Conservation (phyloP, 2,329 filamentous ascomycete species). For the Aspergillus amoenus region DNA sequence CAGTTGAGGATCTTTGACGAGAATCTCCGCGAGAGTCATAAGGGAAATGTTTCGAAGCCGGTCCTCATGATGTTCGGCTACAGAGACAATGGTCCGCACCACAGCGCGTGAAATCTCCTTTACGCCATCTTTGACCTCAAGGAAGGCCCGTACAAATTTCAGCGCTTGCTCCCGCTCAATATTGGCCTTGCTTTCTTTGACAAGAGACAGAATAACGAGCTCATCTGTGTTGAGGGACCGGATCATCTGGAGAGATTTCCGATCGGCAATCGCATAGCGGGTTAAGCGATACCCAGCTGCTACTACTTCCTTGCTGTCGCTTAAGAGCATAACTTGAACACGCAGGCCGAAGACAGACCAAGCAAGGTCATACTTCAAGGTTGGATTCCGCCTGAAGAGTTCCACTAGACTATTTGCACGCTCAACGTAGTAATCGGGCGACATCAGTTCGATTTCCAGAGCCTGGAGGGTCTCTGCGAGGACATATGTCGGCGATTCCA, state of each 20-base stretch:
- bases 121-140: constrained; percentile 92
- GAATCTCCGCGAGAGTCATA: constrained; percentile 86
- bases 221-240: constrained; percentile 86
- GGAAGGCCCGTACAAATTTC: constrained; percentile 91
- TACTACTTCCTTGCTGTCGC: constrained; percentile 92
- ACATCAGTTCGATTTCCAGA: constrained; percentile 82
- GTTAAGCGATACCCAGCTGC: constrained; percentile 92
- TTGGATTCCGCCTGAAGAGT: constrained; percentile 89
- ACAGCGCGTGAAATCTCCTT: constrained; percentile 83
- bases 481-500: constrained; percentile 86
- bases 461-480: constrained; percentile 88
- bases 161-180: constrained; percentile 95
- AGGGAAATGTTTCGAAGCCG: constrained; percentile 86
- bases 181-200: constrained; percentile 95
- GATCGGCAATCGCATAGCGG: constrained; percentile 90
- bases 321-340: constrained; percentile 93
- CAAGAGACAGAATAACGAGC: constrained; percentile 84
- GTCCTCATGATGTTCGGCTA: constrained; percentile 84
- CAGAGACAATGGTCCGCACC: constrained; percentile 83
- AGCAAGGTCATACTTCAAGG: constrained; percentile 91
- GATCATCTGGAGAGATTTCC: constrained; percentile 84
- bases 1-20: constrained; percentile 80
- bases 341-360: constrained; percentile 94
- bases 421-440: constrained; percentile 91
- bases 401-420: constrained; percentile 91